A percentile compares a stretch with the other conserved stretches of the same genome.
These are phyloP conservation scores for Apiotrichum porosum DNA, from an alignment of 1,284 basidiomycete genomes.

Conservation along the genomic window DNA sequence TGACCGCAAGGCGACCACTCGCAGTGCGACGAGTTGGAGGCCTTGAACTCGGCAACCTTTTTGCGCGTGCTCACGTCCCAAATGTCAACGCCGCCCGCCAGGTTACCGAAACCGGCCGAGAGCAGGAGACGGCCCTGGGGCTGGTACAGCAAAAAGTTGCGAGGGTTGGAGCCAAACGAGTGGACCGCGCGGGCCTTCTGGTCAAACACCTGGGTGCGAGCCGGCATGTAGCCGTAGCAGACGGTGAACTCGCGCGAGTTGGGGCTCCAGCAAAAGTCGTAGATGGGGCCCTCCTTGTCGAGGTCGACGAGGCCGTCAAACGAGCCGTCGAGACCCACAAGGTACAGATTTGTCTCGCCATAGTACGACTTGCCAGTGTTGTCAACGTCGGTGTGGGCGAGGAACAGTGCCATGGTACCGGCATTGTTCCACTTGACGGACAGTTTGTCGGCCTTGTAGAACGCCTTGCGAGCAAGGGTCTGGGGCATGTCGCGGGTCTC, in stretches of 20 bases:
- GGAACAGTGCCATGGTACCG: constrained; percentile 69
- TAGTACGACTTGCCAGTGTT: constrained; percentile 97
- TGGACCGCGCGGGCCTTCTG: constrained; percentile 80
- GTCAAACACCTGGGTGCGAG: constrained; percentile 87
- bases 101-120: constrained; percentile 91
- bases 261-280: constrained; percentile 96
- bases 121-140: constrained; percentile 85
- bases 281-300: constrained; percentile 96
- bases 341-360: constrained; percentile 91
- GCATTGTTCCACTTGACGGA: constrained; percentile 95
- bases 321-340: constrained; percentile 88
- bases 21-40: constrained; percentile 86
- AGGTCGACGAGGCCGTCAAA: constrained; percentile 89
- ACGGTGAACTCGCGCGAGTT: constrained; percentile 95
- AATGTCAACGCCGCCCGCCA: constrained; percentile 88
- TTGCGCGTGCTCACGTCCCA: constrained; percentile 81
- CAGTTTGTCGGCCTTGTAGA: constrained; percentile 93
- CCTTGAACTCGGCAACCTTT: constrained; percentile 75
- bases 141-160: constrained; percentile 92
- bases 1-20: constrained; percentile 94
- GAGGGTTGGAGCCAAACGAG: constrained; percentile 83
- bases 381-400: constrained; percentile 95
- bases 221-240: constrained; percentile 96
- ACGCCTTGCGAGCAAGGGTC: constrained; percentile 65
- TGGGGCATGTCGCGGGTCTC: constrained; percentile 41